Evolutionary conservation across 1,139 yeast species (phyloP).

Genomic region (Debaryomyces sp.): DNA sequence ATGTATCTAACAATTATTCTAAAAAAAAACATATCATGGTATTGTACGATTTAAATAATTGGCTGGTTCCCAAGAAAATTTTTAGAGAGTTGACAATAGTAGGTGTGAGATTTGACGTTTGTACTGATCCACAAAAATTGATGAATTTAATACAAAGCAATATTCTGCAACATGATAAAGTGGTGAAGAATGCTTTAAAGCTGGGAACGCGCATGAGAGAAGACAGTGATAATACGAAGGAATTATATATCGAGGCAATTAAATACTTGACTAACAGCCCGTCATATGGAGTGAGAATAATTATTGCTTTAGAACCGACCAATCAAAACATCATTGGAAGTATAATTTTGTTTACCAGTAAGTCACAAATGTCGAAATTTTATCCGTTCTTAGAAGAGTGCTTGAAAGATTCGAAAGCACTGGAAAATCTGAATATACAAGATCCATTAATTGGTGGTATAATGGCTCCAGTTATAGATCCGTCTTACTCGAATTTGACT

Average conservation of each 20-base stretch:
- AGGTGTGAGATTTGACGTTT: slow-evolving; percentile 60
- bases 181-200: slow-evolving; percentile 9
- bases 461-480: slow-evolving; percentile 60
- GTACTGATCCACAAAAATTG: slow-evolving; percentile 44
- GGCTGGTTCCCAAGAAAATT: slow-evolving; percentile 60
- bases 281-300: slow-evolving; percentile 44
- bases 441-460: slow-evolving; percentile 50
- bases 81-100: slow-evolving; percentile 61
- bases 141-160: slow-evolving; percentile 32
- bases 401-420: slow-evolving; percentile 12
- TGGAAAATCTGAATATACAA: slow-evolving; percentile 7
- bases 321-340: slow-evolving; percentile 59
- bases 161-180: slow-evolving; percentile 11
- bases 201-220: slow-evolving; percentile 10
- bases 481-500: slow-evolving; percentile 55
- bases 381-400: slow-evolving; percentile 55
- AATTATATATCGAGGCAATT: slow-evolving; percentile 29
- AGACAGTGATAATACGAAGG: slow-evolving; percentile 18
- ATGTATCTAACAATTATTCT: slow-evolving; percentile 16
- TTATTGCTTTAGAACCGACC: slow-evolving; percentile 60
- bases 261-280: slow-evolving; percentile 21
- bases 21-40: slow-evolving; percentile 38
- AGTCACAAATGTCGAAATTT: slow-evolving; percentile 48
- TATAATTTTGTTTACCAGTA: slow-evolving; percentile 54
- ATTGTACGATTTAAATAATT: slow-evolving; percentile 37